Evolutionary conservation across 345 rosid species (phyloP), one percentile per base, ranked within the genome.

Genomic region (Anastatica hierochuntica): DNA sequence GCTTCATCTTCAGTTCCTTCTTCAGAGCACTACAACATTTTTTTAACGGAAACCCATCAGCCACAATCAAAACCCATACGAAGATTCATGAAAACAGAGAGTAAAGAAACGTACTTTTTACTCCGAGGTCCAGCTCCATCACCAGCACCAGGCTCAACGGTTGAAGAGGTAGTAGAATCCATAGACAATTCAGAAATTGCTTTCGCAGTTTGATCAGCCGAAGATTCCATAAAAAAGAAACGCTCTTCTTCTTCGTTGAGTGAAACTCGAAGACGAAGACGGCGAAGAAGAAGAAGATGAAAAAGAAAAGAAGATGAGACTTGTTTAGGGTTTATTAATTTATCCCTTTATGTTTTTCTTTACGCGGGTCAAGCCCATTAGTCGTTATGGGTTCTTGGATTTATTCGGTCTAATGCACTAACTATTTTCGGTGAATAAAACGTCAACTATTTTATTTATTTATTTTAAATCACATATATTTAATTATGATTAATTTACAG

Each of bases 1-100:
- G 80, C 70, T 75, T 81, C 56, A 65, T 60, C 74, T 78, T 88
- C 72, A 72, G 43, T 46, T 88, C 95, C 72, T 77, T 92, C 77
- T 92, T 92, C 39, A 61, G 79, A 14, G 98, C 98, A 67, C 98
- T 92, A 67, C 63, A 24, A 48, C 41, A 45, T 19, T 37, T 5
- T 44, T 33, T n/a, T n/a, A n/a, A n/a, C 18, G 15, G 27, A 24
- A 62, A 37, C 3, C 2, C 8, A 53, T 36, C 52, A 7, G 31
- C n/a, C 14, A 45, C 1, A 10, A 33, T 64, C 51, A 62, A 52
- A 9, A 7, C 18, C 38, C 27, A 23, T 16, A 45, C 19, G 54
- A 63, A 15, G 34, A 55, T 21, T 12, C 19, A 55, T 1, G 1
- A 38, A 16, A 12, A 8, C 0, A 36, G 36, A 14, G 12, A 37